Conservation (phyloP, 2,329 filamentous ascomycete species). For the Diaporthe eres region DNA sequence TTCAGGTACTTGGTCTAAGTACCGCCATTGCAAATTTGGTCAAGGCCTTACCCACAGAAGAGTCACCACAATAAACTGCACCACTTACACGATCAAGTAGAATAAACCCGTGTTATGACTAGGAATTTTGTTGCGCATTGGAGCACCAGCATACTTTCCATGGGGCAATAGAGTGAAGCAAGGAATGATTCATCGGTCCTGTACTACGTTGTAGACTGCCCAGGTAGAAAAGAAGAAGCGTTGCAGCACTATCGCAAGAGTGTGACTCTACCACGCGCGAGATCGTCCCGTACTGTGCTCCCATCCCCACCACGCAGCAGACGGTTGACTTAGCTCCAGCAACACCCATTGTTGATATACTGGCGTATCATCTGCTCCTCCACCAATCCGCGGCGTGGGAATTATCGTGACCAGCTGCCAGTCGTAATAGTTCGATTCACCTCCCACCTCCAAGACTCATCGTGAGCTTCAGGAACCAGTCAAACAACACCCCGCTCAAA, state of each 20-base stretch:
- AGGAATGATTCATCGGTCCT: neutral
- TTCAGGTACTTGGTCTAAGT: neutral
- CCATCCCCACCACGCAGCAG: constrained; percentile 15
- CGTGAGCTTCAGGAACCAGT: neutral
- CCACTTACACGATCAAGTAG: neutral
- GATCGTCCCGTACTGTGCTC: constrained; percentile 12
- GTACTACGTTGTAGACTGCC: neutral
- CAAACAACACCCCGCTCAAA: neutral
- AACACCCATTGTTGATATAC: constrained; percentile 7
- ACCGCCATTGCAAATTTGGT: constrained; percentile 6
- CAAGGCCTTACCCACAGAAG: neutral
- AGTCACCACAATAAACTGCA: neutral
- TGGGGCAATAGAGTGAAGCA: neutral
- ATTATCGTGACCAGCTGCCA: constrained; percentile 25
- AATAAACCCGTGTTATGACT: neutral
- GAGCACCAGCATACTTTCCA: neutral
- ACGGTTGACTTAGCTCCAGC: neutral
- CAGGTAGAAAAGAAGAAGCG: neutral
- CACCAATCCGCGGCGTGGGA: constrained; percentile 15
- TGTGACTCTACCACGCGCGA: constrained; percentile 20
- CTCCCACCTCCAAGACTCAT: neutral
- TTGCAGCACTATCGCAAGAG: constrained; percentile 9
- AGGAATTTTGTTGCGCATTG: neutral
- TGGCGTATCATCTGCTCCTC: neutral
- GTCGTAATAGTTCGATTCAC: constrained; percentile 2